A percentile compares a stretch with the other conserved stretches of the same genome.
Evolutionary conservation across 306 rosid species (phyloP).

Genomic region (Albizia julibrissin): DNA sequence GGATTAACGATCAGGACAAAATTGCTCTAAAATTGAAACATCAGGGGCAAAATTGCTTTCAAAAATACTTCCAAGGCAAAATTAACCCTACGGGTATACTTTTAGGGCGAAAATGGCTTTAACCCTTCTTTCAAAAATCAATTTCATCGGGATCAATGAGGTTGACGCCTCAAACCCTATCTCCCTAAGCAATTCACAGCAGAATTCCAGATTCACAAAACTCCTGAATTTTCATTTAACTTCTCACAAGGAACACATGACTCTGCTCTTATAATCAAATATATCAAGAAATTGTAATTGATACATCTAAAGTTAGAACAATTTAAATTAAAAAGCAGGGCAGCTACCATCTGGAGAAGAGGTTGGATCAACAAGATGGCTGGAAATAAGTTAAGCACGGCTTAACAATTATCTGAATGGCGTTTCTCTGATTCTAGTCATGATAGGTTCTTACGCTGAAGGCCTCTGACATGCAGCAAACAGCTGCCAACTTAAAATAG

Average conservation of each 20-base stretch:
- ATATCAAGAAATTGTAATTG: slow-evolving; percentile 28
- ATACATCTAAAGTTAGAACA: slow-evolving; percentile 27
- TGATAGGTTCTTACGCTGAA: slow-evolving; percentile 46
- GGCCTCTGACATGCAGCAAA: slow-evolving; percentile 94
- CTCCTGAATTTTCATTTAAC: slow-evolving; percentile 29
- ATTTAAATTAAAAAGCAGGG: slow-evolving; percentile 26
- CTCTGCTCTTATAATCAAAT: slow-evolving; percentile 18
- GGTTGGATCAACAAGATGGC: slow-evolving; percentile 27
- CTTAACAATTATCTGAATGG: slow-evolving; percentile 6
- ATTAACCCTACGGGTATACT: no score
- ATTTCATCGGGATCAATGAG: not conserved
- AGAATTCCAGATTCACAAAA: slow-evolving; percentile 32
- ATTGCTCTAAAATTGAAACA: no score
- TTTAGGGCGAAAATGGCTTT: no score
- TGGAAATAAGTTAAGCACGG: slow-evolving; percentile 31
- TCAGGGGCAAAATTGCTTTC: no score
- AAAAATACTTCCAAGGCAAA: no score
- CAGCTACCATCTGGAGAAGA: slow-evolving; percentile 35
- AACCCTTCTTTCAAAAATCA: not conserved
- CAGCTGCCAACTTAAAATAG: slow-evolving; percentile 90
- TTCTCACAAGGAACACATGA: slow-evolving; percentile 17
- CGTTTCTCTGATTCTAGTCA: not conserved
- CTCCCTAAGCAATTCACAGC: not conserved
- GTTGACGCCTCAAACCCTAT: not conserved
- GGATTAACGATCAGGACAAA: no score